Base-by-base conservation (phyloP, 148 eudicot species). In the Silene conica region DNA sequence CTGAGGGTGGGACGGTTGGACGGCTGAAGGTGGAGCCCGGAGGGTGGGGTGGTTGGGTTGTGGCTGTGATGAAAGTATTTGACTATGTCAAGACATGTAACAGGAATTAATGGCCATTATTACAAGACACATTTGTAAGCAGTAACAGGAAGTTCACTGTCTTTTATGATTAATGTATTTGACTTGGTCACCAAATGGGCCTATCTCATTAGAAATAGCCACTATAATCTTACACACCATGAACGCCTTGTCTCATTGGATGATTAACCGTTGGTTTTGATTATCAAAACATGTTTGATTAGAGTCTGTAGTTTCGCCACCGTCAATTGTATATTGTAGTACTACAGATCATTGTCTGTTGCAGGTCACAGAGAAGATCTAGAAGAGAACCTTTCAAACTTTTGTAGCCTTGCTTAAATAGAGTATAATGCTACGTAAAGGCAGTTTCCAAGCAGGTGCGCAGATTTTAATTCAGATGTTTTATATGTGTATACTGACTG, bases 131-230 rank as follows among this genome's bases (percentile, higher is more conserved):
- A 48, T 9, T 11, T 16, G 58, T 22, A 60, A 7, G n/a, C n/a
- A n/a, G n/a, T n/a, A n/a, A n/a, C n/a, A n/a, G n/a, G n/a, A n/a
- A n/a, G 21, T 61, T 54, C 41, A 26, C 45, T 59, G 41, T 73
- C 20, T 73, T 34, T 63, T 66, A n/a, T n/a, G 31, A 57, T n/a
- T 48, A 74, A 64, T 25, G 41, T 21, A 60, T 8, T 68, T 69
- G 38, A 50, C 14, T 69, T 12, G 59, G 34, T 69, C 59, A 20
- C 12, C 20, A 22, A 16, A 21, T 2, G 23, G 20, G 16, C 14
- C 15, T 67, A 55, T 46, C 34, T 43, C 45, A 0, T 8, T 20
- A 22, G 28, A 46, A 68, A 21, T 45, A 8, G 28, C 64, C 63
- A 65, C 16, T 12, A 65, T 66, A 31, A n/a, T 65, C 48, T 5